A percentile compares a stretch with the other conserved stretches of the same genome.
Evolutionary conservation across 495 filamentous ascomycete species (phyloP).

Genomic region (Lasiosphaeris hirsuta): DNA sequence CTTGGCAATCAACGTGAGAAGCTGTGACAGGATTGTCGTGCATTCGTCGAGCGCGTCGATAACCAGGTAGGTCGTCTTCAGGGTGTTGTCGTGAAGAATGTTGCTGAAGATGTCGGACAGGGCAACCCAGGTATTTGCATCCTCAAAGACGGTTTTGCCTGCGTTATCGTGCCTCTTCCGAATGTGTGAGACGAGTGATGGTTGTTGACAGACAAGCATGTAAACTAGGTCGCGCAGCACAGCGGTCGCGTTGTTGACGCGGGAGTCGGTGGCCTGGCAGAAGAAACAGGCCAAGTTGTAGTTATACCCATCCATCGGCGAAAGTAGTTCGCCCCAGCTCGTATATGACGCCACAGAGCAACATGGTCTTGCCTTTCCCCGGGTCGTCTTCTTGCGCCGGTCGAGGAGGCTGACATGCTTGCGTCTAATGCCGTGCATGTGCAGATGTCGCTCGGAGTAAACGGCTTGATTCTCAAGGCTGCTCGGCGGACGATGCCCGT

Average conservation of each 20-base stretch:
- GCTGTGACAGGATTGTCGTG: constrained; percentile 18
- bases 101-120: constrained; percentile 28
- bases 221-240: no score
- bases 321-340: constrained; percentile 22
- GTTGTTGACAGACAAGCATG: no score
- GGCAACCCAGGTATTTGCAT: constrained; percentile 28
- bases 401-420: no score
- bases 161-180: no score
- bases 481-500: no score
- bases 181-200: background rate
- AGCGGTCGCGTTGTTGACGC: no score
- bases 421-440: no score
- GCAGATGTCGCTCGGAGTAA: no score
- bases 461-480: no score
- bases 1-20: constrained; percentile 33
- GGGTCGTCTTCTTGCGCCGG: constrained; percentile 32
- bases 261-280: no score
- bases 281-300: constrained; percentile 43
- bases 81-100: constrained; percentile 31
- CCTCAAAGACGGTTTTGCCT: constrained; percentile 2
- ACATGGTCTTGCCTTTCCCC: constrained; percentile 43
- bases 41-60: constrained; percentile 55
- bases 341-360: constrained; percentile 44
- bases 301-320: background rate
- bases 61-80: constrained; percentile 30